Conservation (phyloP, 1,284 basidiomycete genomes). For the Apiotrichum akiyoshidainum region DNA sequence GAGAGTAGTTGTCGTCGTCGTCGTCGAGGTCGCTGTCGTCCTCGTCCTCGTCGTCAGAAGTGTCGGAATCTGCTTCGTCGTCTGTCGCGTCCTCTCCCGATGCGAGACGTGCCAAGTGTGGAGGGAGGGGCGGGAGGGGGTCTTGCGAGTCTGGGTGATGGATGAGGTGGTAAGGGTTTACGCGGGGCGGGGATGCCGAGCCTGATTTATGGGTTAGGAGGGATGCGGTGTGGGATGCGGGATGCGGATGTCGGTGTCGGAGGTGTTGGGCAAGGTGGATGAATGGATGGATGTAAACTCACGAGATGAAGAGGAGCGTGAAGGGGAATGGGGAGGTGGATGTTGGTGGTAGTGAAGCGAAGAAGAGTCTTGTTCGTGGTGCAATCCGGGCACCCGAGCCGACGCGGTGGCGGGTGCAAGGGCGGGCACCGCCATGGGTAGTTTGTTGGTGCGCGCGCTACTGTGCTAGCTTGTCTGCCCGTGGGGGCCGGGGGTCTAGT, state of each 20-base stretch:
- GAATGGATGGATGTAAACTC: too few species aligned
- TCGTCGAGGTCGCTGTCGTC: conserved; percentile 13
- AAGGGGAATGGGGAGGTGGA: too few species aligned
- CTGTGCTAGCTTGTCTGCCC: too few species aligned
- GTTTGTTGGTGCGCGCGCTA: too few species aligned
- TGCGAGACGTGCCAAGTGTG: conserved; percentile 22
- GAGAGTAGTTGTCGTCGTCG: conserved; percentile 7
- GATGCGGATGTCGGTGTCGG: too few species aligned
- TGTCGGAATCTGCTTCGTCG: conserved; percentile 22
- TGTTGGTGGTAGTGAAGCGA: too few species aligned
- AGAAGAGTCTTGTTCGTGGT: too few species aligned
- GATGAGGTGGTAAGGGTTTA: conserved; percentile 36
- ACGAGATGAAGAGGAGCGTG: too few species aligned
- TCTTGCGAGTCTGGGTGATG: conserved; percentile 24
- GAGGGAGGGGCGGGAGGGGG: conserved; percentile 23
- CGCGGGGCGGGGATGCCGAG: conserved; percentile 14
- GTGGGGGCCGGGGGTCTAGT: too few species aligned
- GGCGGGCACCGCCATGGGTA: conserved; percentile 18
- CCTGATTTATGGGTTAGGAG: not conserved
- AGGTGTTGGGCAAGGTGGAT: too few species aligned
- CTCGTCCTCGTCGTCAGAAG: conserved; percentile 12
- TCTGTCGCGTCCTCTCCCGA: conserved; percentile 15
- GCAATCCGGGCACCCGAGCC: not conserved
- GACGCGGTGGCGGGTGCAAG: conserved; percentile 7
- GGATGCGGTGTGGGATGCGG: too few species aligned